These are phyloP conservation scores for Cyberlindnera japonica DNA, from an alignment of 805 yeast species.

Conservation along the genomic window DNA sequence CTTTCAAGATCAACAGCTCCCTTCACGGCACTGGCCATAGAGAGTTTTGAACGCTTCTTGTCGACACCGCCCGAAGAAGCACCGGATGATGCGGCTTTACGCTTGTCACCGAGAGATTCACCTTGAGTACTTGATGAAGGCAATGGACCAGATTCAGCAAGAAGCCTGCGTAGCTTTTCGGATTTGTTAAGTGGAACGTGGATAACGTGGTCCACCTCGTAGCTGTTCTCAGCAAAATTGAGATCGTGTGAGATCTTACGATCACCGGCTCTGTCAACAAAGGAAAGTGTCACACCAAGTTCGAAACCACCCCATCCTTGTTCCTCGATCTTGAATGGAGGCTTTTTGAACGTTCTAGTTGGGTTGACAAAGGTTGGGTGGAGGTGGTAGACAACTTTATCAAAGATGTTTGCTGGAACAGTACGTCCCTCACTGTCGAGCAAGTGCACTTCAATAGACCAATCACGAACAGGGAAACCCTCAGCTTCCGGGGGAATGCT, in stretches of 20 bases:
- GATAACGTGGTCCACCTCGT: conserved; percentile 73
- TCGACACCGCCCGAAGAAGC: conserved; percentile 28
- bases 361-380: conserved; percentile 97
- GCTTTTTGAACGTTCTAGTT: conserved; percentile 68
- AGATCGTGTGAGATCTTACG: conserved; percentile 83
- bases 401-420: conserved; percentile 82
- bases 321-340: conserved; percentile 85
- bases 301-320: conserved; percentile 99
- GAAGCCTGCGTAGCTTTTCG: conserved; percentile 63
- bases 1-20: conserved; percentile 85
- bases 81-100: conserved; percentile 29
- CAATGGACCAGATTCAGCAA: conserved; percentile 79
- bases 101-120: conserved; percentile 33
- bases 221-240: conserved; percentile 75
- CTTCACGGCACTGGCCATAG: conserved; percentile 49
- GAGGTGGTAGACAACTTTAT: conserved; percentile 86
- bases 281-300: conserved; percentile 70
- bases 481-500: conserved; percentile 84
- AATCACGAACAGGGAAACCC: conserved; percentile 89
- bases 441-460: conserved; percentile 77
- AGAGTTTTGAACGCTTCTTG: conserved; percentile 26
- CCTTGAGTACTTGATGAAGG: conserved; percentile 44
- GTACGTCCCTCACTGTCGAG: conserved; percentile 79
- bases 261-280: conserved; percentile 86
- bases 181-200: conserved; percentile 69